Evolutionary conservation across 2,329 filamentous ascomycete genomes (phyloP).

Genomic region (Raffaelea ambrosiae): DNA sequence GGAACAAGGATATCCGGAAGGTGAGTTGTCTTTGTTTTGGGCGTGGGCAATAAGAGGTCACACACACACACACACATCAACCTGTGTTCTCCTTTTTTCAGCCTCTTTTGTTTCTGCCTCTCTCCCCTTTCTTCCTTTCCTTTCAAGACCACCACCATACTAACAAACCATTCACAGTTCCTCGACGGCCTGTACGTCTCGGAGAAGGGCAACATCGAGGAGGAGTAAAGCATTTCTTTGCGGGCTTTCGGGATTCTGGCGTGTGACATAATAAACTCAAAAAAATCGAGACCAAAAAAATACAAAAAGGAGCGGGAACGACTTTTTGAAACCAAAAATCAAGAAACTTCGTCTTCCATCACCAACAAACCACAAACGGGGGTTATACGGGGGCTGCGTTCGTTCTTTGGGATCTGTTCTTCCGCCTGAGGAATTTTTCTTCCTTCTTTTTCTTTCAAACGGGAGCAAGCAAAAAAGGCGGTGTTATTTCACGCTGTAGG

Average conservation of each 20-base stretch:
- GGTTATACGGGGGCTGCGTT: not conserved
- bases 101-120: not conserved
- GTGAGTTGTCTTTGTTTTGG: conserved; percentile 31
- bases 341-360: too few relatives aligned
- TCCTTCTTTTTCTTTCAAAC: conserved; percentile 1
- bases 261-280: not conserved
- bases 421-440: not conserved
- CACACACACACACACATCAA: too few relatives aligned
- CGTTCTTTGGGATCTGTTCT: not conserved
- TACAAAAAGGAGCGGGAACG: not conserved
- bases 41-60: too few relatives aligned
- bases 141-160: too few relatives aligned
- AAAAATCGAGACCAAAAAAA: not conserved
- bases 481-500: not conserved
- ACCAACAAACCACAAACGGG: too few relatives aligned
- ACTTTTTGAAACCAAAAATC: too few relatives aligned
- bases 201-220: conserved; percentile 91
- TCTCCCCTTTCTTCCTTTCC: not conserved
- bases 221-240: conserved; percentile 38
- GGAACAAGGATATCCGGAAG: conserved; percentile 99
- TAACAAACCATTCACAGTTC: conserved; percentile 52
- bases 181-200: conserved; percentile 99
- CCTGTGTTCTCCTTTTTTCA: too few relatives aligned
- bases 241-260: not conserved
- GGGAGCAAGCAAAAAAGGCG: not conserved